A percentile compares a stretch with the other conserved stretches of the same genome.
Conservation (phyloP, 2,329 filamentous ascomycete genomes). For the Aspergillus uvarum region DNA sequence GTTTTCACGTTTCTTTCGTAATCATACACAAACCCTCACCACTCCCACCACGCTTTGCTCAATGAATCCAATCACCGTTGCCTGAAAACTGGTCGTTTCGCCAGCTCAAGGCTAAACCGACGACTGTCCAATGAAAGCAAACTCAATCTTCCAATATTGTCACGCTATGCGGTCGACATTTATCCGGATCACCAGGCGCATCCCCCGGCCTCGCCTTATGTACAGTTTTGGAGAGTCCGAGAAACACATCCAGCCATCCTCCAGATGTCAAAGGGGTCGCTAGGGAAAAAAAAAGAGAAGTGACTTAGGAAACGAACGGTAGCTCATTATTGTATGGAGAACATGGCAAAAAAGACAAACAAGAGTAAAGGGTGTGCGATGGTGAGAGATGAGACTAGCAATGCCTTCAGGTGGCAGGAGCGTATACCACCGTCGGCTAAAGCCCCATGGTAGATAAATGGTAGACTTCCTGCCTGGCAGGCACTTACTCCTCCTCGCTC, state of each 20-base stretch:
- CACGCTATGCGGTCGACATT: slow-evolving; percentile 1
- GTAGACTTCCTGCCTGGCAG: not conserved
- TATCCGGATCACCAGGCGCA: not conserved
- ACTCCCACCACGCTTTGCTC: slow-evolving; percentile 11
- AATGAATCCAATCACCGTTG: not conserved
- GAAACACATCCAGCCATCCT: slow-evolving; percentile 9
- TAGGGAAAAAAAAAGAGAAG: slow-evolving; percentile 1
- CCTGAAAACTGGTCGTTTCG: not conserved
- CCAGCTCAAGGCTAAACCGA: not conserved
- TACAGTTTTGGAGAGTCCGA: slow-evolving; percentile 21
- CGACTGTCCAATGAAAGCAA: not conserved
- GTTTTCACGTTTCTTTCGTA: slow-evolving; percentile 41
- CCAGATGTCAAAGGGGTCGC: not conserved
- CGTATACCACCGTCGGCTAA: not conserved
- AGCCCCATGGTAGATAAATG: not conserved
- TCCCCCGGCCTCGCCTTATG: slow-evolving; percentile 18
- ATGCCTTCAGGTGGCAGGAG: slow-evolving; percentile 5
- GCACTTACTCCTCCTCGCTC: slow-evolving; percentile 49
- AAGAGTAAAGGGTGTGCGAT: not conserved
- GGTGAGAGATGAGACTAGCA: not conserved
- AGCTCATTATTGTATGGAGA: slow-evolving; percentile 13
- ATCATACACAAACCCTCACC: slow-evolving; percentile 34
- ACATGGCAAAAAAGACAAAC: slow-evolving; percentile 10
- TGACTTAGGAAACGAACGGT: not conserved
- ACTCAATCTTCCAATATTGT: not conserved